phyloP scores from a whole-genome alignment of 495 filamentous ascomycete genomes.

The Trichoderma parareesei region DNA sequence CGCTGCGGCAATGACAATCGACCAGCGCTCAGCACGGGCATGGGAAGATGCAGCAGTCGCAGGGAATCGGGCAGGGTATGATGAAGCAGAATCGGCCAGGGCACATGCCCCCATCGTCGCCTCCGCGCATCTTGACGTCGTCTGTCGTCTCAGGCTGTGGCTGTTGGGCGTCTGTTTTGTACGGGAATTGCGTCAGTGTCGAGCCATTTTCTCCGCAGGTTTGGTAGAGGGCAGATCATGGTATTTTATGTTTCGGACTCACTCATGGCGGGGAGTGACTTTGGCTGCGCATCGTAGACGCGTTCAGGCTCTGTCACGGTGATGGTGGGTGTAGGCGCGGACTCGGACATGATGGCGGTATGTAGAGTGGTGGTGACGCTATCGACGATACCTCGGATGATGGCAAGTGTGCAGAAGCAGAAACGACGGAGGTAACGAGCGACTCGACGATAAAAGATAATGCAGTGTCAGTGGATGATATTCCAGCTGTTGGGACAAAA shows the following conservation, averaged over 20 bases:
- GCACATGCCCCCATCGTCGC: constrained; percentile 25
- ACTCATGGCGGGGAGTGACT: constrained; percentile 7
- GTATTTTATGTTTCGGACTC: neutral
- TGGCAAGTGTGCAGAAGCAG: too few relatives aligned
- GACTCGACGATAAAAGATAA: neutral
- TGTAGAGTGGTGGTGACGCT: neutral
- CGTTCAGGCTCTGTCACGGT: constrained; percentile 13
- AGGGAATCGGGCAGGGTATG: constrained; percentile 35
- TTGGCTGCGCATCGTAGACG: neutral
- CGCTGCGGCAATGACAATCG: neutral
- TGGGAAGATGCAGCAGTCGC: constrained; percentile 34
- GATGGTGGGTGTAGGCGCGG: neutral
- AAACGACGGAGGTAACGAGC: too few relatives aligned
- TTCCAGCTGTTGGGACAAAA: neutral
- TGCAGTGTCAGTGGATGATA: neutral
- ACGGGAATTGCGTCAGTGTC: too few relatives aligned
- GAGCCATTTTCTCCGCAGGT: neutral
- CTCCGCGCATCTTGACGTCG: constrained; percentile 30
- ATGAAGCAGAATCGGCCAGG: constrained; percentile 39
- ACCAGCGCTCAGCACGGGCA: neutral
- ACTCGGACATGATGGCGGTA: neutral
- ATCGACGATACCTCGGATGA: neutral
- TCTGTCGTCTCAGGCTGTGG: constrained; percentile 27
- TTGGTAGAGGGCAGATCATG: neutral
- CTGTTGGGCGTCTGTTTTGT: constrained; percentile 25